Percentiles rank a stretch among this genome's conserved stretches.
Conservation (phyloP, 2,329 filamentous ascomycete species). For the Paraconiothyrium brasiliense region DNA sequence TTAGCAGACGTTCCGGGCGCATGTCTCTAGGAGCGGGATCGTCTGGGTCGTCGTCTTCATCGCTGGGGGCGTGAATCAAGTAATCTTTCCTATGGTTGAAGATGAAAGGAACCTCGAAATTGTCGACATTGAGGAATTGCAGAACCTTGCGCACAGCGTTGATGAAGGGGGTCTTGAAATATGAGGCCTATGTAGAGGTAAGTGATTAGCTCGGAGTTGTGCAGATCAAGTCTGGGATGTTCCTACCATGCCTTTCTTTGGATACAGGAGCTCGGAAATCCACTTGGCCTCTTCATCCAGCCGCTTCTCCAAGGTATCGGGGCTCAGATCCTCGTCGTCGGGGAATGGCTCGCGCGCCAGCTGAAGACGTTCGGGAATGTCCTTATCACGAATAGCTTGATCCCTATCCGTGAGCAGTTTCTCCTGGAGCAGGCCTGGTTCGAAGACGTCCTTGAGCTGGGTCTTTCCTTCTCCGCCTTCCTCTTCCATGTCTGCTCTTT, state of each 20-base stretch:
- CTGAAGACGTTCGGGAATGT: slow-evolving; percentile 95
- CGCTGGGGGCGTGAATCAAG: slow-evolving; percentile 84
- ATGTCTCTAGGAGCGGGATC: slow-evolving; percentile 79
- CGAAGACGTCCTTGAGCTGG: slow-evolving; percentile 97
- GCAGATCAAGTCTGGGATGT: background rate
- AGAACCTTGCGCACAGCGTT: slow-evolving; percentile 90
- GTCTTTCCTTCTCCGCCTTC: slow-evolving; percentile 82
- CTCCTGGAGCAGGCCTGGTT: slow-evolving; percentile 92
- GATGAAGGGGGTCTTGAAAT: slow-evolving; percentile 83
- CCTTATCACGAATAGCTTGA: slow-evolving; percentile 85
- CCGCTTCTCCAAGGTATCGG: slow-evolving; percentile 71
- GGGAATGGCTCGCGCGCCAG: slow-evolving; percentile 89
- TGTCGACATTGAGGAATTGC: slow-evolving; percentile 93
- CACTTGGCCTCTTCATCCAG: slow-evolving; percentile 87
- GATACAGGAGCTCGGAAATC: slow-evolving; percentile 90
- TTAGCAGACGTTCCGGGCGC: slow-evolving; percentile 84
- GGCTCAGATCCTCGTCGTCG: slow-evolving; percentile 77
- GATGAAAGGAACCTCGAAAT: slow-evolving; percentile 95
- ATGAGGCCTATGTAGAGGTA: slow-evolving; percentile 54
- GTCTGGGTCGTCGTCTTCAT: slow-evolving; percentile 68
- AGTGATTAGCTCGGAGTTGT: background rate
- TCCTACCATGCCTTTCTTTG: slow-evolving; percentile 75
- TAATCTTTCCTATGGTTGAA: slow-evolving; percentile 99
- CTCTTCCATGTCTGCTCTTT: slow-evolving; percentile 80
- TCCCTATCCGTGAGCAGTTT: slow-evolving; percentile 96